These are phyloP conservation scores for Camellia japonica DNA, from an alignment of 148 eudicot genomes.

Conservation along the genomic window DNA sequence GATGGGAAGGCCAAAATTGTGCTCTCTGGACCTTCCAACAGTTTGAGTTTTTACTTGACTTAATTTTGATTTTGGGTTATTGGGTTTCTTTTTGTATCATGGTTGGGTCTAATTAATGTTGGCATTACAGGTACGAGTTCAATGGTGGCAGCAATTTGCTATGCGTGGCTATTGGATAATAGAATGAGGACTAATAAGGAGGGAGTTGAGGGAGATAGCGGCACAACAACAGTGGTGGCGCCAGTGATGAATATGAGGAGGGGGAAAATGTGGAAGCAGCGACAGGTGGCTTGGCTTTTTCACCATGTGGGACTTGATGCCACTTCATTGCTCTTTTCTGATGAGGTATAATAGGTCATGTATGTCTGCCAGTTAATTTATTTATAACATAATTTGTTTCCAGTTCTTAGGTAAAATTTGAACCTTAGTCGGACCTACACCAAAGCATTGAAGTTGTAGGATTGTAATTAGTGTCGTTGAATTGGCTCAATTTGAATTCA, in stretches of 20 bases:
- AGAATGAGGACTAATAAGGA: conserved; percentile 22
- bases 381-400: too few relatives aligned
- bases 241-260: conserved; percentile 50
- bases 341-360: conserved; percentile 30
- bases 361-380: too few relatives aligned
- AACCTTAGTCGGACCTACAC: neutral
- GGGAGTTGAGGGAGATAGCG: conserved; percentile 13
- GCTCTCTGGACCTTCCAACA: conserved; percentile 50
- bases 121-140: conserved; percentile 46
- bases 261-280: conserved; percentile 49
- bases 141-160: conserved; percentile 52
- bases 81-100: neutral
- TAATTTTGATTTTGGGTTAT: neutral
- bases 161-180: conserved; percentile 47
- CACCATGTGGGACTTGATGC: conserved; percentile 45
- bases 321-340: conserved; percentile 38
- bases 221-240: conserved; percentile 22
- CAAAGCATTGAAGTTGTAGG: neutral
- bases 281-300: conserved; percentile 50
- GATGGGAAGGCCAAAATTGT: conserved; percentile 42
- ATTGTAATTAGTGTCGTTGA: neutral
- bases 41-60: conserved; percentile 14
- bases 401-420: neutral
- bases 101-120: neutral
- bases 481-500: neutral